Evolutionary conservation across 257 asterid genomes (phyloP).

Genomic region (Eucommia ulmoides): DNA sequence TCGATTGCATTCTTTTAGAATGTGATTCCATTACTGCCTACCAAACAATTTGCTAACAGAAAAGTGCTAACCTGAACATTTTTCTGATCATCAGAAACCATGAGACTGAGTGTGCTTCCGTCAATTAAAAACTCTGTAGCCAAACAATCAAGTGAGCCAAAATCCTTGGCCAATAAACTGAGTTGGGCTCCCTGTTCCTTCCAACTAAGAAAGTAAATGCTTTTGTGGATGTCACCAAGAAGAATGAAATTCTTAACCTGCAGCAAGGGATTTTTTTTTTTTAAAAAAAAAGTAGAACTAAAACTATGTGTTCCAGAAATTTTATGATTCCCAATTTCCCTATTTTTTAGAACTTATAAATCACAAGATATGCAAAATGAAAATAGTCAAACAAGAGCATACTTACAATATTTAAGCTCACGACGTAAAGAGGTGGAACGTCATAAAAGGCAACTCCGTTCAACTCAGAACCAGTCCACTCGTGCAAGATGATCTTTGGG

Average conservation of each 20-base stretch:
- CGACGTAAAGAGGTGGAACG: slow-evolving; percentile 94
- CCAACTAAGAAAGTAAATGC: slow-evolving; percentile 96
- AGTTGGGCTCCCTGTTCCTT: slow-evolving; percentile 96
- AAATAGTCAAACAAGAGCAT: not conserved
- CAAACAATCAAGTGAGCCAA: slow-evolving; percentile 83
- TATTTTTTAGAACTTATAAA: no score
- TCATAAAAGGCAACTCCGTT: slow-evolving; percentile 85
- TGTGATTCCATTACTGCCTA: no score
- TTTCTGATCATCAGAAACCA: slow-evolving; percentile 93
- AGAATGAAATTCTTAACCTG: slow-evolving; percentile 95
- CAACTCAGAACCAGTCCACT: slow-evolving; percentile 95
- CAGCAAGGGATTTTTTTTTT: no score
- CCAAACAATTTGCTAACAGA: no score
- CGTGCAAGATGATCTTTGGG: slow-evolving; percentile 84
- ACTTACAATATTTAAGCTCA: slow-evolving; percentile 94
- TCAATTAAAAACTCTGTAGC: slow-evolving; percentile 94
- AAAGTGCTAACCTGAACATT: slow-evolving; percentile 71
- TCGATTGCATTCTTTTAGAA: no score
- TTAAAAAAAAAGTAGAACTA: no score
- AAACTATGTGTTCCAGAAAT: no score
- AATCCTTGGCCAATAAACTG: slow-evolving; percentile 81
- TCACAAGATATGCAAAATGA: no score
- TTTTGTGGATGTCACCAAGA: slow-evolving; percentile 91
- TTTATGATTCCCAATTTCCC: no score
- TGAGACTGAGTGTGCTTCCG: slow-evolving; percentile 92